Conservation (phyloP, 78 protist genomes). For the Dictyostelium intermedium region DNA sequence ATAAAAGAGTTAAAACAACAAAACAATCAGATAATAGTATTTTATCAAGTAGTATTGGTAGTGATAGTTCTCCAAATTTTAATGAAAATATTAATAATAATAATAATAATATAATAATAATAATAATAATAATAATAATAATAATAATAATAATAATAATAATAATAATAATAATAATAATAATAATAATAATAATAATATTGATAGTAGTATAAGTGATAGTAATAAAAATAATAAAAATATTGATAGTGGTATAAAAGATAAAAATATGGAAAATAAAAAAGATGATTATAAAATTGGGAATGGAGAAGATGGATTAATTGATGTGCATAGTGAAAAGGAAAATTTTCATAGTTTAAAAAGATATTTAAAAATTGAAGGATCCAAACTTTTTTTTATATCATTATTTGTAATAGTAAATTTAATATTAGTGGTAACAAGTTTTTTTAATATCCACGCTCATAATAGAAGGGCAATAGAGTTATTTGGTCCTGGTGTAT, state of each 20-base stretch:
- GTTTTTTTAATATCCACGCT: background rate
- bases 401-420: background rate
- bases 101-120: too few relatives aligned
- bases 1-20: background rate
- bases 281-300: background rate
- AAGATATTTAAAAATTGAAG: slow-evolving; percentile 63
- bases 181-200: background rate
- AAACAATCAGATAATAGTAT: background rate
- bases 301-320: background rate
- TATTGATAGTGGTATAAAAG: background rate
- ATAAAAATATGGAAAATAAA: background rate
- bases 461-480: background rate
- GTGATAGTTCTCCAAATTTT: background rate
- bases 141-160: too few relatives aligned
- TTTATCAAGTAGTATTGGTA: background rate
- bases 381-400: slow-evolving; percentile 22
- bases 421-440: background rate
- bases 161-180: background rate
- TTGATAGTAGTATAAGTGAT: background rate
- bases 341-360: background rate
- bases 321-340: background rate
- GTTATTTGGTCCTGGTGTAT: slow-evolving; percentile 14
- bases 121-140: too few relatives aligned
- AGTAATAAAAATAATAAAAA: too few relatives aligned
- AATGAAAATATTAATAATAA: background rate